phyloP scores from a whole-genome alignment of 2,329 filamentous ascomycete species.

The Clonostachys rhizophaga region DNA sequence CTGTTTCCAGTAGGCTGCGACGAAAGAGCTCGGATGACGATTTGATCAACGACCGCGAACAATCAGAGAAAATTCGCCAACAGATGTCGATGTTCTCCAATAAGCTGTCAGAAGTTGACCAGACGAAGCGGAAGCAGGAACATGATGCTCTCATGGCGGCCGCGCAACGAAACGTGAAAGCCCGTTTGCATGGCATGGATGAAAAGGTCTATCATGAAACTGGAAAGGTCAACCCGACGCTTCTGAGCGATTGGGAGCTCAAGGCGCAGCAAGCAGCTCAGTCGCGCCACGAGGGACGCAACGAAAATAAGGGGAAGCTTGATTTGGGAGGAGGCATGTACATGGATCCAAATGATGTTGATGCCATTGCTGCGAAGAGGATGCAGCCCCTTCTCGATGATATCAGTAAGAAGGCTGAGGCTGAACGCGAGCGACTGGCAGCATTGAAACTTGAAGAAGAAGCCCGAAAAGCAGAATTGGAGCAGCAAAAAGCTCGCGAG shows the following conservation, averaged over 20 bases:
- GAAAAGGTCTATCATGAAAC: slow-evolving; percentile 73
- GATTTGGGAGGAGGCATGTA: slow-evolving; percentile 78
- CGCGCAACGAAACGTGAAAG: slow-evolving; percentile 82
- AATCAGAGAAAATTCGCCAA: slow-evolving; percentile 66
- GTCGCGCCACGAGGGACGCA: slow-evolving; percentile 56
- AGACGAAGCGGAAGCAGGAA: slow-evolving; percentile 69
- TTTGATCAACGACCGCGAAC: slow-evolving; percentile 56
- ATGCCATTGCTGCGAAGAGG: slow-evolving; percentile 71
- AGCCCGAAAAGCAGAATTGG: slow-evolving; percentile 45
- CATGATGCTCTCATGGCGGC: slow-evolving; percentile 70
- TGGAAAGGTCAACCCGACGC: slow-evolving; percentile 64
- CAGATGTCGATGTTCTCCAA: slow-evolving; percentile 77
- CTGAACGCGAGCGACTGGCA: slow-evolving; percentile 62
- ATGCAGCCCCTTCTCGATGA: slow-evolving; percentile 83
- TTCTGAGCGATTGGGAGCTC: slow-evolving; percentile 72
- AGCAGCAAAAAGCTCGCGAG: slow-evolving; percentile 41
- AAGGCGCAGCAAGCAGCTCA: slow-evolving; percentile 69
- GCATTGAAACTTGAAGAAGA: slow-evolving; percentile 60
- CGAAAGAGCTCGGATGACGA: slow-evolving; percentile 65
- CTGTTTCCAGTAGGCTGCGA: slow-evolving; percentile 50
- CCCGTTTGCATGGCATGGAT: slow-evolving; percentile 75
- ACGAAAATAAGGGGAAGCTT: slow-evolving; percentile 48
- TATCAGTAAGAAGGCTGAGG: slow-evolving; percentile 74
- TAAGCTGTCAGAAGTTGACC: slow-evolving; percentile 63
- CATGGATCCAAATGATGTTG: slow-evolving; percentile 72